Conservation (phyloP, 306 rosid species). For the Vicia sativa region DNA sequence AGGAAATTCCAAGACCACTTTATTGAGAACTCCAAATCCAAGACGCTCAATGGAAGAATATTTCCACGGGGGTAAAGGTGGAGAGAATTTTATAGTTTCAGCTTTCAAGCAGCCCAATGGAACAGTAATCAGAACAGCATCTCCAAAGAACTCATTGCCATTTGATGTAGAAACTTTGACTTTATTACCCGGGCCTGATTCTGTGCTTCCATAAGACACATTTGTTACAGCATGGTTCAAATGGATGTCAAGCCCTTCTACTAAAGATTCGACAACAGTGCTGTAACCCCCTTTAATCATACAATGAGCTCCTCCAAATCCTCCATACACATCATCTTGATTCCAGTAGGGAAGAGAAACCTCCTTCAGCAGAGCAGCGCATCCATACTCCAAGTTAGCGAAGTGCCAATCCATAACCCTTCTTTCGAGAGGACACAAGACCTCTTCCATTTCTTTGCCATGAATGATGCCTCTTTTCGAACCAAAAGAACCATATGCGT, state of each 20-base stretch:
- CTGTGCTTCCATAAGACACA: slow-evolving; percentile 64
- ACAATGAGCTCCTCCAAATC: slow-evolving; percentile 99
- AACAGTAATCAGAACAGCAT: slow-evolving; percentile 90
- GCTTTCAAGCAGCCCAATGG: slow-evolving; percentile 98
- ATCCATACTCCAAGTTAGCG: slow-evolving; percentile 97
- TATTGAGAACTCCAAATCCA: slow-evolving; percentile 96
- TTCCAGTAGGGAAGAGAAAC: slow-evolving; percentile 98
- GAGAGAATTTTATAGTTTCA: slow-evolving; percentile 85
- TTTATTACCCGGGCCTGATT: slow-evolving; percentile 46
- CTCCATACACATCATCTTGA: slow-evolving; percentile 98
- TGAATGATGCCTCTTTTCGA: slow-evolving; percentile 30
- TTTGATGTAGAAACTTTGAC: slow-evolving; percentile 79
- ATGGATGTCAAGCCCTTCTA: slow-evolving; percentile 72
- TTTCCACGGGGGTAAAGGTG: slow-evolving; percentile 90
- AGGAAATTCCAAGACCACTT: slow-evolving; percentile 89
- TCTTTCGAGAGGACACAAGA: slow-evolving; percentile 88
- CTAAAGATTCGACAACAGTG: slow-evolving; percentile 83
- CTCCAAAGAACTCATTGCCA: slow-evolving; percentile 73
- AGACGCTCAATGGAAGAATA: slow-evolving; percentile 78
- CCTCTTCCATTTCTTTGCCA: slow-evolving; percentile 44
- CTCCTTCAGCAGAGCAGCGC: slow-evolving; percentile 88
- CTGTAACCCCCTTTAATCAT: slow-evolving; percentile 99
- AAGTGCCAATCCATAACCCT: slow-evolving; percentile 99
- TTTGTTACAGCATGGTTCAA: slow-evolving; percentile 78
- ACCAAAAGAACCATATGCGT: slow-evolving; percentile 41